Evolutionary conservation across 495 filamentous ascomycete species (phyloP).

Genomic region (Aspergillus olivimuriae): DNA sequence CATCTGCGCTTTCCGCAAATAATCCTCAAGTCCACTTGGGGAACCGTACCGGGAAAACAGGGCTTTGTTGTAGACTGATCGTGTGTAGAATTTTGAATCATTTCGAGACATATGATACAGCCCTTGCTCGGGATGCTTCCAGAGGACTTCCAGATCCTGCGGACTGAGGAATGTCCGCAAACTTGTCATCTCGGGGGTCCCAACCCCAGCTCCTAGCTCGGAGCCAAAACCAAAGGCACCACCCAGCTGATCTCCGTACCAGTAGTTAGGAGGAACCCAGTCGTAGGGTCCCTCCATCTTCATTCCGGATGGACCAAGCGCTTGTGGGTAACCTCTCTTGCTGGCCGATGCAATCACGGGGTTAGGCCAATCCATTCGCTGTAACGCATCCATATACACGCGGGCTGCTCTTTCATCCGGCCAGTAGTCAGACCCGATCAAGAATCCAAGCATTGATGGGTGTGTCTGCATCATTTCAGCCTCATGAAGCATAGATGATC

Average conservation of each 20-base stretch:
- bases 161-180: conserved; percentile 48
- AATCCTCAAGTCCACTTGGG: conserved; percentile 47
- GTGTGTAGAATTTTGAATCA: conserved; percentile 46
- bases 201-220: conserved; percentile 55
- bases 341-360: conserved; percentile 54
- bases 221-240: conserved; percentile 59
- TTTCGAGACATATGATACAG: conserved; percentile 55
- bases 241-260: conserved; percentile 46
- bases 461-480: conserved; percentile 53
- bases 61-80: conserved; percentile 50
- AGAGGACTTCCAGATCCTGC: conserved; percentile 46
- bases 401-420: conserved; percentile 49
- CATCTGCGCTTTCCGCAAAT: conserved; percentile 48
- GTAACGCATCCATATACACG: conserved; percentile 44
- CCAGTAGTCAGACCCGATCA: conserved; percentile 60
- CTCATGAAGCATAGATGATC: conserved; percentile 52
- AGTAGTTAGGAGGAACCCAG: conserved; percentile 61
- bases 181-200: conserved; percentile 51
- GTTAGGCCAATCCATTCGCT: conserved; percentile 46
- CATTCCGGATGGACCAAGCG: conserved; percentile 51
- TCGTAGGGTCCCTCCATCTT: conserved; percentile 67
- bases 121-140: conserved; percentile 45
- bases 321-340: conserved; percentile 44
- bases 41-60: conserved; percentile 48
- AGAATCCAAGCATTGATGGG: conserved; percentile 48